Evolutionary conservation across 768 basidiomycete genomes (phyloP), one percentile per base, ranked within the genome.

Genomic region (Phylloporus sp.): DNA sequence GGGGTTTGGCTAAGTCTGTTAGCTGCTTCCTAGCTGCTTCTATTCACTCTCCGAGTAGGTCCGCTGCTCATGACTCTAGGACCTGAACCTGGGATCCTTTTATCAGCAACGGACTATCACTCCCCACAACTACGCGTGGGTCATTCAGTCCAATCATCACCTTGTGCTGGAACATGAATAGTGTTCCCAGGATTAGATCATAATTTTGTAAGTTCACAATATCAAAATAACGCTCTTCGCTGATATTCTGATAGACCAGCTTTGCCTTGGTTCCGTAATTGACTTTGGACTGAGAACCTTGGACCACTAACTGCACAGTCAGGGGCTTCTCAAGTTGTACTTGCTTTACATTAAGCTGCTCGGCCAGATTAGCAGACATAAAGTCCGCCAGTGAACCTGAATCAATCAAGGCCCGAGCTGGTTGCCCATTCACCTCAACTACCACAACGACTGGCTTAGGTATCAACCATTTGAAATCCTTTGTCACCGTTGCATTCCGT

Each of bases 141-240:
- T 62, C 61, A 42, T 69, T 68, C 7, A 72, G 47, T 0, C 66
- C 70, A 2, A 71, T n/a, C 2, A 47, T 52, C 0, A 71, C 57
- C 15, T 60, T 32, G 39, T 73, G 65, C 31, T 72, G 69, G 23
- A 46, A 72, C 28, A 75, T 28, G 39, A 67, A 76, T 1, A 70
- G 74, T 0, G 73, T 74, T 2, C 76, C 69, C 0, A 76, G 53
- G 5, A 74, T 69, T 5, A 70, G 3, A 24, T 77, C 73, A 39
- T 76, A 75, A 13, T 58, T 62, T 1, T 68, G 61, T 0, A 76
- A 8, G 44, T 76, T 76, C 0, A 70, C 61, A 0, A 76, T 56
- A 53, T 76, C 65, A 49, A 75, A 76, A 11, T 61, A 54, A 0
- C 62, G 38, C 22, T 65, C 43, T 38, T 47, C 49, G 18, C n/a